A percentile compares a stretch with the other conserved stretches of the same genome.
Conservation (phyloP, 2,329 filamentous ascomycete genomes). For the Colletotrichum costaricense region DNA sequence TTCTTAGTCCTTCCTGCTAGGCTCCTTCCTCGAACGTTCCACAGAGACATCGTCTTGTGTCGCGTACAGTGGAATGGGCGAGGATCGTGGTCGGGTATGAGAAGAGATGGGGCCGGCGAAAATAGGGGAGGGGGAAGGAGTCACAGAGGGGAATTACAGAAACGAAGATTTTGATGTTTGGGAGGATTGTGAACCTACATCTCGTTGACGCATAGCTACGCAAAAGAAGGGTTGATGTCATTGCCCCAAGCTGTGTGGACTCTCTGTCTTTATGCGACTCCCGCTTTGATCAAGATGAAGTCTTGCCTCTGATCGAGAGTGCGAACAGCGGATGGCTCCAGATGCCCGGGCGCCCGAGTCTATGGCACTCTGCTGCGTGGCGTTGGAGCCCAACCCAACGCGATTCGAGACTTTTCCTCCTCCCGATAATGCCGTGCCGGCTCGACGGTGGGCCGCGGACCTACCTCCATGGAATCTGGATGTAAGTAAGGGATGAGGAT, state of each 20-base stretch:
- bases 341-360: background rate
- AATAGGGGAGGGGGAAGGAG: background rate
- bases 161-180: background rate
- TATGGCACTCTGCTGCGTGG: background rate
- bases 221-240: background rate
- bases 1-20: background rate
- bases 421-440: background rate
- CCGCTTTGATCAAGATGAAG: background rate
- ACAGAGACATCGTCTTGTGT: constrained; percentile 24
- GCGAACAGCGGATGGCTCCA: background rate
- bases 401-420: background rate
- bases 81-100: constrained; percentile 22
- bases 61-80: constrained; percentile 33
- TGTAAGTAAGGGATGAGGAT: background rate
- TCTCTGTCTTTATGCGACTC: background rate
- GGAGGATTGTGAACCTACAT: background rate
- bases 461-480: background rate
- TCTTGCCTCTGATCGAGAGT: background rate
- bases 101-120: background rate
- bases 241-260: background rate
- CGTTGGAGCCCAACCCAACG: background rate
- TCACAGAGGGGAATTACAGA: background rate
- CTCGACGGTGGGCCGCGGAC: background rate
- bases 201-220: background rate
- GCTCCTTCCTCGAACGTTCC: constrained; percentile 9